Conservation (phyloP, 441 rosid species). For the Syzygium malaccense region DNA sequence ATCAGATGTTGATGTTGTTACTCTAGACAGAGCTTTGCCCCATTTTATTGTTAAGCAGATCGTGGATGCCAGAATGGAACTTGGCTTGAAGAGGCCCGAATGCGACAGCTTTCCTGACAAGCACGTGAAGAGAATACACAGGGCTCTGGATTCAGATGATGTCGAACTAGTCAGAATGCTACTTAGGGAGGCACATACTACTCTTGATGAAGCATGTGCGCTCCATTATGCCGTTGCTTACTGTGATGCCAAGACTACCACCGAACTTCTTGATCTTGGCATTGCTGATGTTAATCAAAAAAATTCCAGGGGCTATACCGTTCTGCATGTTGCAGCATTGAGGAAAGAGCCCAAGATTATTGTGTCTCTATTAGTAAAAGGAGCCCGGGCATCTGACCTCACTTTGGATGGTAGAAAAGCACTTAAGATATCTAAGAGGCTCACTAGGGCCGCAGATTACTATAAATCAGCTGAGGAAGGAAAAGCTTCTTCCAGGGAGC, state of each 20-base stretch:
- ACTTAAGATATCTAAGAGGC: slow-evolving; percentile 53
- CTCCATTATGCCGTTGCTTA: slow-evolving; percentile 87
- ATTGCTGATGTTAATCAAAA: slow-evolving; percentile 59
- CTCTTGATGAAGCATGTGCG: slow-evolving; percentile 61
- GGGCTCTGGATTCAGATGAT: slow-evolving; percentile 87
- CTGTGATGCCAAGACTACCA: slow-evolving; percentile 63
- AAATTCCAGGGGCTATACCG: slow-evolving; percentile 63
- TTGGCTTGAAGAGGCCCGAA: slow-evolving; percentile 27
- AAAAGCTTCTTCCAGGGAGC: slow-evolving; percentile 43
- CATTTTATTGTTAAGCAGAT: slow-evolving; percentile 39
- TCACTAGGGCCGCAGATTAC: slow-evolving; percentile 60
- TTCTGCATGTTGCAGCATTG: slow-evolving; percentile 81
- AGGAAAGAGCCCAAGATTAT: slow-evolving; percentile 77
- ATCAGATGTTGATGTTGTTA: slow-evolving; percentile 50
- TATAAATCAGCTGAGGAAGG: slow-evolving; percentile 46
- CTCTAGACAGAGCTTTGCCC: slow-evolving; percentile 62
- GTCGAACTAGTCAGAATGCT: slow-evolving; percentile 80
- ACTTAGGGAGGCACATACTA: slow-evolving; percentile 53
- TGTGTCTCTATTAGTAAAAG: slow-evolving; percentile 65
- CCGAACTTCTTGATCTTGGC: slow-evolving; percentile 72
- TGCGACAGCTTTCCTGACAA: slow-evolving; percentile 29
- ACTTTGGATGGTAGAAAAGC: slow-evolving; percentile 73
- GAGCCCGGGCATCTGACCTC: slow-evolving; percentile 59
- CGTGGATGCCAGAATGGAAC: slow-evolving; percentile 24
- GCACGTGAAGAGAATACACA: slow-evolving; percentile 53